Evolutionary conservation across 495 filamentous ascomycete genomes (phyloP).

Genomic region (Neurospora intermedia): DNA sequence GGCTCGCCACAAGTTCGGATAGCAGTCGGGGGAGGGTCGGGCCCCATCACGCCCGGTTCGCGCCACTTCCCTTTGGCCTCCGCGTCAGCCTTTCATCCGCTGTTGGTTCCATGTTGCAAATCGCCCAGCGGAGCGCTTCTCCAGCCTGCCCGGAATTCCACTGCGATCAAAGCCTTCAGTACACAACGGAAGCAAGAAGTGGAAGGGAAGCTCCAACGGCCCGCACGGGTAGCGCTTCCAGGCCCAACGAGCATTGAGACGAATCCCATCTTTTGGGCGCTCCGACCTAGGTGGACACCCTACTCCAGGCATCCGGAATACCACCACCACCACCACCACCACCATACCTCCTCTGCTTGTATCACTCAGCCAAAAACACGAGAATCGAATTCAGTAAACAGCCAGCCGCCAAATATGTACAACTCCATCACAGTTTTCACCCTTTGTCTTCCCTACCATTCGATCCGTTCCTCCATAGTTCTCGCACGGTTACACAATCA

Average conservation of each 20-base stretch:
- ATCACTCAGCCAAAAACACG: neutral
- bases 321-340: neutral
- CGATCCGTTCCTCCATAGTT: neutral
- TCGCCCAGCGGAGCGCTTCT: neutral
- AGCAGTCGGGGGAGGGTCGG: neutral
- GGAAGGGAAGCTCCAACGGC: neutral
- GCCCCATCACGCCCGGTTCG: neutral
- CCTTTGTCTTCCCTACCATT: neutral
- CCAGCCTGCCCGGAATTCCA: neutral
- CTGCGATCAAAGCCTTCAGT: neutral
- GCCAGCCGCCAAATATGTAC: neutral
- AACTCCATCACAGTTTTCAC: neutral
- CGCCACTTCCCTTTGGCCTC: neutral
- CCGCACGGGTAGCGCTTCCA: neutral
- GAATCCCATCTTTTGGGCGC: neutral
- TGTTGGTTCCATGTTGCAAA: neutral
- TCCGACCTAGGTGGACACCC: neutral
- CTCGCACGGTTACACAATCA: neutral
- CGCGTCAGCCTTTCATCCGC: neutral
- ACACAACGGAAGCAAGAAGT: too few relatives aligned
- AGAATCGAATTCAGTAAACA: neutral
- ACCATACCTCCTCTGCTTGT: neutral
- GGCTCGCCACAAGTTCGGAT: neutral
- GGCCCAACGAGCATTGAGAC: neutral
- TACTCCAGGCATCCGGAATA: neutral